Evolutionary conservation across 2,329 filamentous ascomycete genomes (phyloP).

Genomic region (Monosporascus sp.): DNA sequence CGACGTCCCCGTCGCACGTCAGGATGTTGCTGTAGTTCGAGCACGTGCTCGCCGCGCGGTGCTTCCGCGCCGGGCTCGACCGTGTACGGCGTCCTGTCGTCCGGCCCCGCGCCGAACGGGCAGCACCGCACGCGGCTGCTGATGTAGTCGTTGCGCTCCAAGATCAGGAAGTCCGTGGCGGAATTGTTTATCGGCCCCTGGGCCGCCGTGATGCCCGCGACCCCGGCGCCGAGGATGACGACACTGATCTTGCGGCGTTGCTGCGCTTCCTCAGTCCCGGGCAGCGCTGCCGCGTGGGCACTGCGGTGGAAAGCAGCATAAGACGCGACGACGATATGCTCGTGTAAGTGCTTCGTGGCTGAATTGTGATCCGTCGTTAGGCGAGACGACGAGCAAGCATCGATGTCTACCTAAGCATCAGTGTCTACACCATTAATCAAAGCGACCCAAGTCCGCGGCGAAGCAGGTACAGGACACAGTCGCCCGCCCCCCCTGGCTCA

Average conservation of each 20-base stretch:
- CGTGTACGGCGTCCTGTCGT: conserved; percentile 50
- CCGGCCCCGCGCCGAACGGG: conserved; percentile 46
- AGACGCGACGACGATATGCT: neutral
- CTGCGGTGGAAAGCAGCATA: too few species aligned
- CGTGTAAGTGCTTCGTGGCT: neutral
- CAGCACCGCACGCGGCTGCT: conserved; percentile 58
- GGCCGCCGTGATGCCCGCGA: too few species aligned
- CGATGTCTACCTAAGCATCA: too few species aligned
- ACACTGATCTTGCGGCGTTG: conserved; percentile 35
- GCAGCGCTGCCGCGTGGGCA: too few species aligned
- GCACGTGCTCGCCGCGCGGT: conserved; percentile 48
- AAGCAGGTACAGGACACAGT: too few species aligned
- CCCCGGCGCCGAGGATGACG: conserved; percentile 23
- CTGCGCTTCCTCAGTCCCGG: too few species aligned
- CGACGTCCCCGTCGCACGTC: conserved; percentile 56
- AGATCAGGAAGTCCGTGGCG: conserved; percentile 57
- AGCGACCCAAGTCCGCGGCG: too few species aligned
- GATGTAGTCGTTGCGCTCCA: conserved; percentile 58
- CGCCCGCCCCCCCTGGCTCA: too few species aligned
- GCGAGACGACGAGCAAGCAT: too few species aligned
- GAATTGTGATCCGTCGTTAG: too few species aligned
- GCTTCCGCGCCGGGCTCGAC: conserved; percentile 60
- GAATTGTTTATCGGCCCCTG: conserved; percentile 43
- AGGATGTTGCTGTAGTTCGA: conserved; percentile 54
- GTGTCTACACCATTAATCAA: too few species aligned